Evolutionary conservation across 2,329 filamentous ascomycete genomes (phyloP).

Genomic region (Daldinia sp.): DNA sequence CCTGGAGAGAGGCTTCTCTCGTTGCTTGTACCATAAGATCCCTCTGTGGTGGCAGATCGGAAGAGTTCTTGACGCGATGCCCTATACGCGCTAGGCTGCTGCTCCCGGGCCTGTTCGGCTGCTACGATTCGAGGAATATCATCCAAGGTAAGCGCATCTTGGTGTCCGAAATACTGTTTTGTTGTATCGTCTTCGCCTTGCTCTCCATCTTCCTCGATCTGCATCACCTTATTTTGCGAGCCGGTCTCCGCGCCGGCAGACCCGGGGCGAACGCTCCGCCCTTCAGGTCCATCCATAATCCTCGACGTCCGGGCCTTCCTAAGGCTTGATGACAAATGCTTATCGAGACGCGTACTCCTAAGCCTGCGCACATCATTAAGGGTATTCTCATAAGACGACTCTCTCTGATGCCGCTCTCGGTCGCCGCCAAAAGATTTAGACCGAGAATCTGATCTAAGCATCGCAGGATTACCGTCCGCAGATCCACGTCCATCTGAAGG

Average conservation of each 20-base stretch:
- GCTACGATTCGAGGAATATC: slow-evolving; percentile 97
- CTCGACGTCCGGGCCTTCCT: slow-evolving; percentile 90
- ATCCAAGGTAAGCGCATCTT: slow-evolving; percentile 92
- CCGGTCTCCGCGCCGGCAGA: slow-evolving; percentile 73
- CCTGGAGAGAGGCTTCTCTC: slow-evolving; percentile 70
- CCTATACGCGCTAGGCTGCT: slow-evolving; percentile 82
- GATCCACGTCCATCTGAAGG: slow-evolving; percentile 70
- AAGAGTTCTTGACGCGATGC: slow-evolving; percentile 78
- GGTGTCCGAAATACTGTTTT: slow-evolving; percentile 87
- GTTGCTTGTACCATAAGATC: slow-evolving; percentile 75
- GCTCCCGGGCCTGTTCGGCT: slow-evolving; percentile 92
- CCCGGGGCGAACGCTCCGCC: slow-evolving; percentile 74
- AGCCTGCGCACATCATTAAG: slow-evolving; percentile 94
- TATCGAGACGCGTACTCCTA: slow-evolving; percentile 92
- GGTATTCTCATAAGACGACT: slow-evolving; percentile 92
- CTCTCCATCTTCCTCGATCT: slow-evolving; percentile 84
- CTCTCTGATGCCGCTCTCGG: slow-evolving; percentile 70
- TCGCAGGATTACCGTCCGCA: slow-evolving; percentile 62
- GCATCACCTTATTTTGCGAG: slow-evolving; percentile 69
- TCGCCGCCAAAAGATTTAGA: slow-evolving; percentile 80
- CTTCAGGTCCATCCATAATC: slow-evolving; percentile 90
- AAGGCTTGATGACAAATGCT: slow-evolving; percentile 92
- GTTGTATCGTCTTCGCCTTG: slow-evolving; percentile 75
- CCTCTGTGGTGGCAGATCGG: slow-evolving; percentile 67
- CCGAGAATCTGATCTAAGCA: slow-evolving; percentile 73